These are phyloP conservation scores for Primulina huaijiensis DNA, from an alignment of 257 asterid species.

Conservation along the genomic window DNA sequence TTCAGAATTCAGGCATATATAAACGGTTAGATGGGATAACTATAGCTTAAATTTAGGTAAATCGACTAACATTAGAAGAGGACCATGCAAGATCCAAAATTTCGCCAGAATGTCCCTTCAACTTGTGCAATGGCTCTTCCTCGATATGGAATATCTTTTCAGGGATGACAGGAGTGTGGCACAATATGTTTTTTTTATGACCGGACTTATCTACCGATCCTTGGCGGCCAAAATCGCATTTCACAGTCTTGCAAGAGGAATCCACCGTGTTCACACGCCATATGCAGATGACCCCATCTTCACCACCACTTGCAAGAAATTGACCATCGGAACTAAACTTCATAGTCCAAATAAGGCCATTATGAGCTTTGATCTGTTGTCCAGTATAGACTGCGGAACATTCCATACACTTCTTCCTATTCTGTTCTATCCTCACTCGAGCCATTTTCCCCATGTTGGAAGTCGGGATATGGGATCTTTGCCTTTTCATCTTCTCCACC, in stretches of 20 bases:
- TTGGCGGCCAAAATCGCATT: constrained; percentile 25
- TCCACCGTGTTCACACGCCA: constrained; percentile 48
- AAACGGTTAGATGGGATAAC: neutral
- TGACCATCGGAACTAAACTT: constrained; percentile 77
- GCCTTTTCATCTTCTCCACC: neutral
- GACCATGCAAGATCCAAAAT: constrained; percentile 87
- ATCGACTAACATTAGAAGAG: constrained; percentile 58
- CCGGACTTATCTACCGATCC: constrained; percentile 14
- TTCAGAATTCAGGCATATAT: constrained; percentile 13
- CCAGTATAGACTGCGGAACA: constrained; percentile 47
- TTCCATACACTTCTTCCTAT: constrained; percentile 48
- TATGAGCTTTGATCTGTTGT: constrained; percentile 63
- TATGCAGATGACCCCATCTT: constrained; percentile 69
- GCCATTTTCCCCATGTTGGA: constrained; percentile 10
- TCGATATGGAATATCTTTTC: constrained; percentile 55
- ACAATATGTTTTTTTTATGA: constrained; percentile 22
- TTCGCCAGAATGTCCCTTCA: constrained; percentile 56
- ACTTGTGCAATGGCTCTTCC: constrained; percentile 51
- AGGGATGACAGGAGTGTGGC: constrained; percentile 42
- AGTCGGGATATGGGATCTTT: neutral
- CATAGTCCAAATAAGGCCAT: constrained; percentile 64
- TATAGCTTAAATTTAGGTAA: neutral
- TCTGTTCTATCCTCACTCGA: constrained; percentile 35
- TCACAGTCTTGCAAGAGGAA: constrained; percentile 24
- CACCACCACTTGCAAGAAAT: constrained; percentile 78